Percentiles rank a stretch among this genome's conserved stretches.
Conservation (phyloP, 2,329 filamentous ascomycete species). For the Pseudogymnoascus sp. region DNA sequence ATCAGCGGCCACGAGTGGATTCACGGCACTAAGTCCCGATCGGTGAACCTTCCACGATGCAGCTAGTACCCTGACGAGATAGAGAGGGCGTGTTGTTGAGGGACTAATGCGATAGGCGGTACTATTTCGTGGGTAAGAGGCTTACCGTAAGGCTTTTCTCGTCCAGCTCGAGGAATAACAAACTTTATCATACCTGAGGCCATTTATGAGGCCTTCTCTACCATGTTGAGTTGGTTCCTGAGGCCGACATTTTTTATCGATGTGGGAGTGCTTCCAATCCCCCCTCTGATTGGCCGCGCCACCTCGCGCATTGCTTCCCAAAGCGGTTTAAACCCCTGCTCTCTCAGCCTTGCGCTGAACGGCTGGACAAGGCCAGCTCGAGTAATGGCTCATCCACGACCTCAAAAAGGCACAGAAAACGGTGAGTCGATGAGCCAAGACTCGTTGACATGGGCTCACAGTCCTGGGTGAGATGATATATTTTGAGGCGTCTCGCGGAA, state of each 20-base stretch:
- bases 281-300: not conserved
- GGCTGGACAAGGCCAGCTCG: not conserved
- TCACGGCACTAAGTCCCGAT: not conserved
- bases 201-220: not conserved
- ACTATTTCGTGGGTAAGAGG: not conserved
- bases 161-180: not conserved
- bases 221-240: not conserved
- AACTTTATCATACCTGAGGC: not conserved
- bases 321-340: not conserved
- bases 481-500: not conserved
- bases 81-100: not conserved
- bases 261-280: not conserved
- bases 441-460: not conserved
- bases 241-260: not conserved
- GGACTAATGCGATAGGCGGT: not conserved
- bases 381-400: not conserved
- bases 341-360: not conserved
- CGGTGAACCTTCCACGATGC: slow-evolving; percentile 3
- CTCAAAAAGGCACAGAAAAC: not conserved
- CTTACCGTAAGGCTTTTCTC: not conserved
- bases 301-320: slow-evolving; percentile 6
- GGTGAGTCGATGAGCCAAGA: not conserved
- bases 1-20: not conserved
- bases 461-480: not conserved
- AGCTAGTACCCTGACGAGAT: not conserved